phyloP scores from a whole-genome alignment of 176 grass and related monocot species.

The Triticum aestivum region DNA sequence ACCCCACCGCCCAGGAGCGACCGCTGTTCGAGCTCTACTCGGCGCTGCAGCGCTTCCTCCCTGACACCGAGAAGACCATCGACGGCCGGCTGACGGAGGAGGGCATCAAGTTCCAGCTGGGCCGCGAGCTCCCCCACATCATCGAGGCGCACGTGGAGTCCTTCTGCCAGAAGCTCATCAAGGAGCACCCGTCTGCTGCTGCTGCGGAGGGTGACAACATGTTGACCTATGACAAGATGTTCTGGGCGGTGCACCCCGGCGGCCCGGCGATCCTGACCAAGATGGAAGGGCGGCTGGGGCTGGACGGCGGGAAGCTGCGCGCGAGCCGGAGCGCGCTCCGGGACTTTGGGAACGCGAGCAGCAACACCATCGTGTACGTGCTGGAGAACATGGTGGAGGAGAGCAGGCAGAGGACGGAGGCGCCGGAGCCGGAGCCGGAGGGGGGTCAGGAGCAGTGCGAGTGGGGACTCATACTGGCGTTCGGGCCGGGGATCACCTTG shows the following conservation, averaged over 20 bases:
- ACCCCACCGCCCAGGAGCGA: conserved; percentile 30
- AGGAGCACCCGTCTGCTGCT: conserved; percentile 7
- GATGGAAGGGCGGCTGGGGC: conserved; percentile 54
- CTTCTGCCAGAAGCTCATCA: conserved; percentile 71
- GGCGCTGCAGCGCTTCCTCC: conserved; percentile 57
- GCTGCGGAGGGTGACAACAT: neutral
- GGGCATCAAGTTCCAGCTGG: conserved; percentile 80
- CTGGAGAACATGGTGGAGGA: conserved; percentile 78
- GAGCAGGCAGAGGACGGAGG: conserved; percentile 44
- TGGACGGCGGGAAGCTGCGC: conserved; percentile 47
- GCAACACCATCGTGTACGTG: conserved; percentile 81
- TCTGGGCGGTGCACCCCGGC: conserved; percentile 81
- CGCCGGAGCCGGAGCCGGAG: neutral
- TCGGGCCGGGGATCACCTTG: conserved; percentile 86
- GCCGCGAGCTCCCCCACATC: conserved; percentile 69
- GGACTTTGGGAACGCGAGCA: conserved; percentile 81
- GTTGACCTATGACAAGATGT: conserved; percentile 52
- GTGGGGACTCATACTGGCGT: conserved; percentile 83
- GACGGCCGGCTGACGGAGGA: conserved; percentile 72
- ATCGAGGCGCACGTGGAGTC: conserved; percentile 69
- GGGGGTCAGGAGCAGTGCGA: conserved; percentile 30
- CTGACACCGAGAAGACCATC: conserved; percentile 66
- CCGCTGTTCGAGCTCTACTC: conserved; percentile 70
- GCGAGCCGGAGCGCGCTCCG: conserved; percentile 66
- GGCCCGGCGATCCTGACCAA: conserved; percentile 80